Conservation (phyloP, 305 asterid species). For the Rubia tinctorum region DNA sequence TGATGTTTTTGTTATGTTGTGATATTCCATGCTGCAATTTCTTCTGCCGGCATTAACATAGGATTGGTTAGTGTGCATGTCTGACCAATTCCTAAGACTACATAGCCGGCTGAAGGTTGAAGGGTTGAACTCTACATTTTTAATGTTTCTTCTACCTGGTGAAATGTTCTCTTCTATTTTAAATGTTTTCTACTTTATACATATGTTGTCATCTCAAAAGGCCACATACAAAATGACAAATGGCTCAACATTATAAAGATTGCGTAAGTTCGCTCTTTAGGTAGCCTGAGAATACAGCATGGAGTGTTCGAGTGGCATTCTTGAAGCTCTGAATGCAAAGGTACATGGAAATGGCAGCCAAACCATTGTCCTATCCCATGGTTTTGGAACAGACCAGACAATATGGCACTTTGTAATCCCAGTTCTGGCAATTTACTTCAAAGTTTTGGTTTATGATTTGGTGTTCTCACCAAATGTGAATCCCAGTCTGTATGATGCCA, state of each 20-base stretch:
- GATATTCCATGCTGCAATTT: background rate
- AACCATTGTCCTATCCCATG: conserved; percentile 17
- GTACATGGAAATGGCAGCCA: conserved; percentile 20
- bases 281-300: background rate
- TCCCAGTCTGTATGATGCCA: conserved; percentile 10
- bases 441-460: conserved; percentile 20
- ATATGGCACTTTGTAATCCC: conserved; percentile 21
- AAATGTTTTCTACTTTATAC: background rate
- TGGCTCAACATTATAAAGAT: background rate
- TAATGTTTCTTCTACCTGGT: background rate
- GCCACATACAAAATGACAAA: background rate
- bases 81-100: background rate
- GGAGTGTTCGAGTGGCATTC: conserved; percentile 3
- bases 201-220: background rate
- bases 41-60: conserved; percentile 1
- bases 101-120: background rate
- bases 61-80: background rate
- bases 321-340: conserved; percentile 11
- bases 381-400: conserved; percentile 19
- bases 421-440: conserved; percentile 11
- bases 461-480: conserved; percentile 20
- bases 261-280: background rate
- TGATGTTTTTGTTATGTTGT: background rate
- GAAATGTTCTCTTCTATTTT: background rate
- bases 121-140: background rate